Conservation (phyloP, 139 green algal genomes). For the Tetradesmus lagerheimii region DNA sequence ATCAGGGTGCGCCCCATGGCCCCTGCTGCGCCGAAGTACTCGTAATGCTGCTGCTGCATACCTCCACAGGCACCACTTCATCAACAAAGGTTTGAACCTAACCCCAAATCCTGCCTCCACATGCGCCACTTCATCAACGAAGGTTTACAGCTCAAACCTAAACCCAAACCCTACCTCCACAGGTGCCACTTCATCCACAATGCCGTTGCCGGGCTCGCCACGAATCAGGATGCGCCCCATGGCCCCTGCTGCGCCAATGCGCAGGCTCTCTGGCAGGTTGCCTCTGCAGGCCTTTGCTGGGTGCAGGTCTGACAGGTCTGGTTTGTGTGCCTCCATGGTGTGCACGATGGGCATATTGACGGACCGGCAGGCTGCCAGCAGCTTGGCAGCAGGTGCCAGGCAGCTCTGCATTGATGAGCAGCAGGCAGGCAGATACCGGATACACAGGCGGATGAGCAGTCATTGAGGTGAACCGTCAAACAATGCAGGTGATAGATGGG, state of each 20-base stretch:
- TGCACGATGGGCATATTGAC: slow-evolving; percentile 68
- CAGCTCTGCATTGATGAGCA: slow-evolving; percentile 39
- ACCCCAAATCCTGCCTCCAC: too few species aligned
- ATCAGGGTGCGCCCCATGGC: slow-evolving; percentile 75
- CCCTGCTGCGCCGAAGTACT: slow-evolving; percentile 60
- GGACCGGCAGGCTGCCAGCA: slow-evolving; percentile 61
- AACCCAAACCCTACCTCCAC: slow-evolving; percentile 44
- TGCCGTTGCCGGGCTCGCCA: slow-evolving; percentile 70
- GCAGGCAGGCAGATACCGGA: neutral
- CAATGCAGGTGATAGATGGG: neutral
- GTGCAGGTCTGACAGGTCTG: slow-evolving; percentile 67
- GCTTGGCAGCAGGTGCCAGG: slow-evolving; percentile 45
- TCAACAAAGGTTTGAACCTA: slow-evolving; percentile 63
- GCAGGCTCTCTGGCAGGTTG: slow-evolving; percentile 54
- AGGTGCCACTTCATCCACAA: slow-evolving; percentile 69
- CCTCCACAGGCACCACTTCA: slow-evolving; percentile 61
- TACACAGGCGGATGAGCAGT: neutral
- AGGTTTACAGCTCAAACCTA: too few species aligned
- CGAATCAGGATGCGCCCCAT: slow-evolving; percentile 76
- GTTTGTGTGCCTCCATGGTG: slow-evolving; percentile 76
- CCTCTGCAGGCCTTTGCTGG: slow-evolving; percentile 61
- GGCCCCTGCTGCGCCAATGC: slow-evolving; percentile 62
- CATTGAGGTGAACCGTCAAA: too few species aligned
- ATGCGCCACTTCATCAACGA: slow-evolving; percentile 19
- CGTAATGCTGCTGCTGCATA: neutral